These are phyloP conservation scores for Myrica gale DNA, from an alignment of 306 rosid genomes.

Conservation along the genomic window DNA sequence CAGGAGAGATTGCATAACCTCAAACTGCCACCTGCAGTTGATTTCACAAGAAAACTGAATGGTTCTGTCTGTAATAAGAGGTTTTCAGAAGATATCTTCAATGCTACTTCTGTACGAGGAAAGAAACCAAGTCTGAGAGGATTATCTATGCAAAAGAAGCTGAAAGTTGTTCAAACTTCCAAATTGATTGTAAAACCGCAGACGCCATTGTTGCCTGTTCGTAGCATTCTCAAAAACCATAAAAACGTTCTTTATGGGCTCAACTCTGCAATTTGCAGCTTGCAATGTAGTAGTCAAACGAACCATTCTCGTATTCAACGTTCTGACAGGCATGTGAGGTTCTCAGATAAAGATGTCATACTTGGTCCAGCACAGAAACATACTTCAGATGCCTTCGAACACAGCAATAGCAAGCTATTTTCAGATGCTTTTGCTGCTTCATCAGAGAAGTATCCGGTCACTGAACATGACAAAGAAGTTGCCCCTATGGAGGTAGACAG, in stretches of 20 bases:
- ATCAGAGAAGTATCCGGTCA: conserved; percentile 42
- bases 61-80: conserved; percentile 34
- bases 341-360: conserved; percentile 51
- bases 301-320: conserved; percentile 34
- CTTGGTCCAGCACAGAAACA: conserved; percentile 42
- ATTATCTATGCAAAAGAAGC: conserved; percentile 44
- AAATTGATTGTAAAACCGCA: conserved; percentile 37
- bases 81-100: conserved; percentile 23
- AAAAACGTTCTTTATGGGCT: conserved; percentile 38
- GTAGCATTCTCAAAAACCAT: conserved; percentile 57
- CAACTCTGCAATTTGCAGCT: conserved; percentile 37
- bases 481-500: conserved; percentile 39
- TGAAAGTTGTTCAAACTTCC: conserved; percentile 29
- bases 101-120: conserved; percentile 37
- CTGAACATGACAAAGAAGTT: conserved; percentile 50
- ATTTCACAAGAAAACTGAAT: conserved; percentile 44
- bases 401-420: conserved; percentile 38
- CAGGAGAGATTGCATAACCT: conserved; percentile 52
- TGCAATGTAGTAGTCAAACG: conserved; percentile 37
- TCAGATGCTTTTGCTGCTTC: conserved; percentile 45
- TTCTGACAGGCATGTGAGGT: conserved; percentile 49
- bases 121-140: conserved; percentile 46
- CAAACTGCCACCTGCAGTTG: conserved; percentile 39
- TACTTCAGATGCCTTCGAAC: conserved; percentile 38
- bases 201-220: conserved; percentile 39